phyloP scores from a whole-genome alignment of 768 basidiomycete species.

The Lactarius hengduanensis region DNA sequence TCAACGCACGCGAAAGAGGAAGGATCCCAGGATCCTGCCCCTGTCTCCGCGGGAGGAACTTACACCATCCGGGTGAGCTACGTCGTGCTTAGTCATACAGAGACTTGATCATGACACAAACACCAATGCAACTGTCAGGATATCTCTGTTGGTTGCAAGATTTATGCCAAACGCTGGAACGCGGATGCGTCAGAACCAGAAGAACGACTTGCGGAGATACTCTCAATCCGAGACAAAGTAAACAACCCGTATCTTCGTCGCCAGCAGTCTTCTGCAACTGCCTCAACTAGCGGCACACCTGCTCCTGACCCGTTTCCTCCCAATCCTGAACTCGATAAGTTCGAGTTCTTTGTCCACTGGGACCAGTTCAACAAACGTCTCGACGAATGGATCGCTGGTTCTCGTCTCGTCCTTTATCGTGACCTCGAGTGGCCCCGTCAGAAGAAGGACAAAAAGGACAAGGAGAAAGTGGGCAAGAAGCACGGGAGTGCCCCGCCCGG shows the following conservation, averaged over 20 bases:
- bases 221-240: conserved; percentile 90
- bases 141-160: conserved; percentile 91
- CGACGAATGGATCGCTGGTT: conserved; percentile 94
- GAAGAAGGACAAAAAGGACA: conserved; percentile 59
- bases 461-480: conserved; percentile 56
- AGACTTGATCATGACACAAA: conserved; percentile 21
- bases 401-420: conserved; percentile 75
- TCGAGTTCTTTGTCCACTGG: conserved; percentile 98
- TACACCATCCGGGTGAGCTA: conserved; percentile 69
- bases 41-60: conserved; percentile 69
- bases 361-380: conserved; percentile 98
- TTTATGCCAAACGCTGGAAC: conserved; percentile 82
- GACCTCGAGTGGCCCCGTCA: conserved; percentile 98
- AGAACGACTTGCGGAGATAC: conserved; percentile 92
- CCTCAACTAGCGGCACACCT: conserved; percentile 31
- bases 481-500: conserved; percentile 37
- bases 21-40: conserved; percentile 49
- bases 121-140: conserved; percentile 49
- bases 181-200: conserved; percentile 67
- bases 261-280: conserved; percentile 36
- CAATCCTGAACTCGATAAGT: conserved; percentile 66
- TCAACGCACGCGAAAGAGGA: conserved; percentile 38
- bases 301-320: conserved; percentile 44
- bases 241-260: conserved; percentile 57
- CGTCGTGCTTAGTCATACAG: conserved; percentile 29